Conservation (phyloP, 2,329 filamentous ascomycete genomes). For the Lachnellula subtilissima region DNA sequence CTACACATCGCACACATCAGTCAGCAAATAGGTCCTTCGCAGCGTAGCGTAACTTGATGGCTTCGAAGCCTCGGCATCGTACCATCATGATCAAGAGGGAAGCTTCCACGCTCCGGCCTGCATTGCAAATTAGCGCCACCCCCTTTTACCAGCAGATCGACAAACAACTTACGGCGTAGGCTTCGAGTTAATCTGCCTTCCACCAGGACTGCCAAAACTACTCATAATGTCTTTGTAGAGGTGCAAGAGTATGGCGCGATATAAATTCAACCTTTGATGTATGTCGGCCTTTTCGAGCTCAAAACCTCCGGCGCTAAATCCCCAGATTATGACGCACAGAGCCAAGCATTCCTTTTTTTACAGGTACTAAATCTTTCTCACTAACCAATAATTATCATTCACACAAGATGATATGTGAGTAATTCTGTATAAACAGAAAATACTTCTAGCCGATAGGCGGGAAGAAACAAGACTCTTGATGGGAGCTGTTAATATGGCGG, state of each 20-base stretch:
- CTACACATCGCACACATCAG: slow-evolving; percentile 38
- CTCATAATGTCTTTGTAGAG: slow-evolving; percentile 41
- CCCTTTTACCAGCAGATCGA: background rate
- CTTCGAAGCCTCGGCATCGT: slow-evolving; percentile 19
- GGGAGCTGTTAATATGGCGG: slow-evolving; percentile 46
- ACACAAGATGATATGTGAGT: slow-evolving; percentile 2
- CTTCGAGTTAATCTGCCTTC: slow-evolving; percentile 57
- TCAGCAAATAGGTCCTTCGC: slow-evolving; percentile 4
- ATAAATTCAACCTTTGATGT: background rate
- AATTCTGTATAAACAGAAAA: background rate
- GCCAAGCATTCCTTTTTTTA: background rate
- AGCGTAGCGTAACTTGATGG: background rate
- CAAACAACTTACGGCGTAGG: slow-evolving; percentile 59
- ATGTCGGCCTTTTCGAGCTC: background rate
- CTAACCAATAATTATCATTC: background rate
- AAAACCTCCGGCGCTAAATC: background rate
- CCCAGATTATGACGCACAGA: slow-evolving; percentile 1
- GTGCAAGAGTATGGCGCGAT: background rate
- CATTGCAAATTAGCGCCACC: slow-evolving; percentile 3
- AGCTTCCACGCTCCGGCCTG: slow-evolving; percentile 86
- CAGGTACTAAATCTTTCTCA: too few species aligned
- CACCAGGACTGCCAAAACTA: slow-evolving; percentile 67
- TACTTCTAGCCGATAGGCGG: background rate
- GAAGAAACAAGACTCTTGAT: slow-evolving; percentile 36
- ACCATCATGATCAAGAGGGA: slow-evolving; percentile 94